Percentiles rank a stretch among this genome's conserved stretches.
Conservation (phyloP, 2,329 filamentous ascomycete genomes). For the Nothomitra cinnamomea region DNA sequence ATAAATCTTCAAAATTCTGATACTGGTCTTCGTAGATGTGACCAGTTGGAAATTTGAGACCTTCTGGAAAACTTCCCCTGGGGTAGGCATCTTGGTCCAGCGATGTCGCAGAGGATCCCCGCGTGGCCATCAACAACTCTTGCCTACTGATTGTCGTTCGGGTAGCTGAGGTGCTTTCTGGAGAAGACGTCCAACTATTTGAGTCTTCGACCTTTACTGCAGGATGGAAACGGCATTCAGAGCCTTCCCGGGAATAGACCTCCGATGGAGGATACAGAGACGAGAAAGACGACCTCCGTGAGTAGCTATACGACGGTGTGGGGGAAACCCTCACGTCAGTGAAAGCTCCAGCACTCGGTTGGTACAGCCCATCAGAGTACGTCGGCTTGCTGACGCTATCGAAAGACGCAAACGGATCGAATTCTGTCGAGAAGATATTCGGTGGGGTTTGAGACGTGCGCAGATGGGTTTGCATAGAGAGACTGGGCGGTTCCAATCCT, state of each 20-base stretch:
- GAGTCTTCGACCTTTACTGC: conserved; percentile 3
- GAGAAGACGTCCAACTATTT: not conserved
- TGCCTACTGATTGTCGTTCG: not conserved
- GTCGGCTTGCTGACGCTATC: not conserved
- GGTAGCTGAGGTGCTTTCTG: not conserved
- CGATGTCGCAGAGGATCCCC: not conserved
- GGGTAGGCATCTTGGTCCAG: not conserved
- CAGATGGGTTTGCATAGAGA: not conserved
- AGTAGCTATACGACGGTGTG: not conserved
- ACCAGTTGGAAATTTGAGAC: not conserved
- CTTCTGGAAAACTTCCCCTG: conserved; percentile 1
- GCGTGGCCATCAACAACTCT: not conserved
- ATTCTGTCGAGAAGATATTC: conserved; percentile 1
- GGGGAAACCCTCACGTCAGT: conserved; percentile 1
- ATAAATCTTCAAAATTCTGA: conserved; percentile 1
- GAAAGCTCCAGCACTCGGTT: not conserved
- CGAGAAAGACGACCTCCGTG: conserved; percentile 1
- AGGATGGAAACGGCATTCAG: not conserved
- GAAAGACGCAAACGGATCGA: conserved; percentile 3
- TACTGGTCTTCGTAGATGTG: not conserved
- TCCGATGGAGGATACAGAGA: conserved; percentile 1
- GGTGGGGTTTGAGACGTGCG: not conserved
- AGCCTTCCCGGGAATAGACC: conserved; percentile 1
- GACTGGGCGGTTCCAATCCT: not conserved
- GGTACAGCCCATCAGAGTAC: not conserved